Conservation (phyloP, 75 land plant species). For the Pinus tabuliformis region DNA sequence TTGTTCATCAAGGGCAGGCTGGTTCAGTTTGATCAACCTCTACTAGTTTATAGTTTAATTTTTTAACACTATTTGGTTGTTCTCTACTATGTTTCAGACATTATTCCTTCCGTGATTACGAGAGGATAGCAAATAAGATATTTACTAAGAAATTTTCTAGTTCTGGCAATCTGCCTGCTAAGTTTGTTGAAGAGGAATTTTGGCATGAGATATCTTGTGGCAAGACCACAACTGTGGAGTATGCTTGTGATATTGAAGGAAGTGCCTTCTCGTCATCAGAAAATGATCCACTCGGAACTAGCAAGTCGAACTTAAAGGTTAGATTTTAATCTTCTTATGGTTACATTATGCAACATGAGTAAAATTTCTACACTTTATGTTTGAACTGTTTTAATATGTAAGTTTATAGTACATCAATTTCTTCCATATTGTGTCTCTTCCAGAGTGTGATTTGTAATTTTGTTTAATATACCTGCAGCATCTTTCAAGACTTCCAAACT, state of each 20-base stretch:
- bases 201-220: slow-evolving; percentile 86
- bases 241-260: slow-evolving; percentile 96
- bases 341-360: not conserved
- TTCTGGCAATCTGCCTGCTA: slow-evolving; percentile 68
- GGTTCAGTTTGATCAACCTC: not conserved
- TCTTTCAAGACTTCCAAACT: slow-evolving; percentile 68
- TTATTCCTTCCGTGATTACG: slow-evolving; percentile 79
- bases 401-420: not conserved
- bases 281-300: slow-evolving; percentile 66
- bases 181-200: slow-evolving; percentile 76
- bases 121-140: slow-evolving; percentile 87
- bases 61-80: not conserved
- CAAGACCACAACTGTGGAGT: slow-evolving; percentile 70
- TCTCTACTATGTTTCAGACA: slow-evolving; percentile 38
- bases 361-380: not conserved
- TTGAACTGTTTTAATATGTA: not conserved
- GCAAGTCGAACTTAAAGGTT: slow-evolving; percentile 95
- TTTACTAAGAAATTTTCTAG: slow-evolving; percentile 77
- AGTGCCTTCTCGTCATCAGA: slow-evolving; percentile 88
- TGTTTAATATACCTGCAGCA: slow-evolving; percentile 33
- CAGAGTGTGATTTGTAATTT: not conserved
- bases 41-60: slow-evolving; percentile 4
- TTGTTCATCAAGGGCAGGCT: not conserved
- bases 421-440: not conserved
- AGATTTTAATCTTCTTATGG: not conserved